Evolutionary conservation across 129 eudicot genomes (phyloP), one percentile per base, ranked within the genome.

Genomic region (Mikania micrantha): DNA sequence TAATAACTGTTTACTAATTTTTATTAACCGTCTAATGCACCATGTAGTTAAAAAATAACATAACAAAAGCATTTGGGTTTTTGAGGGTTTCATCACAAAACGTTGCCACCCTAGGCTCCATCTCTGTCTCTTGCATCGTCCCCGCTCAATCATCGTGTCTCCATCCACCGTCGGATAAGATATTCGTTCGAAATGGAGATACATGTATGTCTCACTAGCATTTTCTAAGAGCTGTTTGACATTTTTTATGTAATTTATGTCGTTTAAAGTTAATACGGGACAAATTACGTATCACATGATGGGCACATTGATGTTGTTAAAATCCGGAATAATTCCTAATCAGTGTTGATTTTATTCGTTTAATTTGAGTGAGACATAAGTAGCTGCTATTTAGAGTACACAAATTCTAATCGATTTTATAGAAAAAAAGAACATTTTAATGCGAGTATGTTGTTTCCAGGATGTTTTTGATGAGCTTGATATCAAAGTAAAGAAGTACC

Each of bases 401-500:
- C 25, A n/a, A n/a, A 16, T 48, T 7, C 4, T 19, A 48, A 17
- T 16, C 17, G 11, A 17, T 48, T n/a, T 5, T 47, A 17, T 16
- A 41, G 45, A 17, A 10, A 16, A 5, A 10, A 44, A 29, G 17
- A 41, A n/a, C 42, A 5, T 0, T 22, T 9, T 69, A 49, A 13
- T 10, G 9, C 20, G 29, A 34, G 12, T 24, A 17, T 69, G 24
- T 67, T 48, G 24, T 17, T 47, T 67, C 65, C 76, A 86, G 94
- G 85, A 74, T 59, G 38, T 63, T 24, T 67, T 80, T 15, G 88
- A 80, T 49, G 95, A 83, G 44, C 67, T 81, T 36, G 88, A 87
- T 42, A 71, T 66, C 31, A 79, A 82, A 61, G 84, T 77, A 27
- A 88, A 80, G 72, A 91, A 88, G 72, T 91, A 81, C 75, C 94